Evolutionary conservation across 1,284 basidiomycete species (phyloP), one percentile per base, ranked within the genome.

Genomic region (Fistulina hepatica): DNA sequence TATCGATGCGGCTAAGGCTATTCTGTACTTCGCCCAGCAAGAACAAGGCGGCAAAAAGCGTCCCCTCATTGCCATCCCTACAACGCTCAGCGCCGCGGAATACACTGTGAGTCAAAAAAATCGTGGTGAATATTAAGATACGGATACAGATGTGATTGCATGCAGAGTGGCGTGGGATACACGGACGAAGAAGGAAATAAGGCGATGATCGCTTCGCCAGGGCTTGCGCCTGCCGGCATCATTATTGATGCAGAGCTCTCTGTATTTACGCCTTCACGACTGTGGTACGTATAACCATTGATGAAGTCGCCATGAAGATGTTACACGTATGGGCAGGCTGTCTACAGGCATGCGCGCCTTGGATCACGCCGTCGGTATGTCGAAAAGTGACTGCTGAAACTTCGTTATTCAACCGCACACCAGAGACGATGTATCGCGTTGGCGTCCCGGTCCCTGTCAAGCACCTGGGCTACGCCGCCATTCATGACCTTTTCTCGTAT

Each of bases 81-180:
- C 85, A 2, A 88, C 85, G 5, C 59, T 89, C 21, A 83, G 79
- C 45, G 83, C 83, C 2, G 86, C 85, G 1, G 84, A 89, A 51
- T 82, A 81, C 50, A 67, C 68, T 33, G 80, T 77, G 44, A 42
- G 67, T 52, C 6, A n/a, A n/a, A n/a, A n/a, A n/a, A n/a, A 13
- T 26, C 6, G 26, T 34, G 13, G 2, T 30, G 1, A 17, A 13
- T 13, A 15, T 31, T 20, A 23, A 13, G 11, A 22, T 31, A 32
- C 41, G 9, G 9, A 24, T 34, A 19, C 12, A 33, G 40, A 37
- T 36, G 32, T 16, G 10, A 13, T 13, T 43, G 21, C 21, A 33
- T 32, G 22, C 41, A 75, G 69, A 58, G 71, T 34, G 75, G 74
- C 33, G 82, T 81, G 22, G 85, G 85, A 1, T 86, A 71, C 53